Conservation (phyloP, 202 grass and related monocot species). For the Dendrocalamus latiflorus region DNA sequence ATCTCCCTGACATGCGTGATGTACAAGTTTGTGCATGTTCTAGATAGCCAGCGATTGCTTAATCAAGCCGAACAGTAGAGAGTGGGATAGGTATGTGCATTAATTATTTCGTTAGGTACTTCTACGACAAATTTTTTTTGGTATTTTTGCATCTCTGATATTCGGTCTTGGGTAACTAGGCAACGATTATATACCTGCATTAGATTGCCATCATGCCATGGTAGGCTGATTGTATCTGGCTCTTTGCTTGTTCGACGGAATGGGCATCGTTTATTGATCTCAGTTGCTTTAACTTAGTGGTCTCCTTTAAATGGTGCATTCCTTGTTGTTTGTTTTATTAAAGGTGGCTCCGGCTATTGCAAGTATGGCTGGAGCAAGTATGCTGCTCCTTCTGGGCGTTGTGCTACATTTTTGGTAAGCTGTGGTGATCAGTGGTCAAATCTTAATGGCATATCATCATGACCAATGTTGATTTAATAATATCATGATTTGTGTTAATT, state of each 20-base stretch:
- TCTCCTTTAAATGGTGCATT: background rate
- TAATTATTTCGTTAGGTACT: background rate
- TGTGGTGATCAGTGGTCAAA: background rate
- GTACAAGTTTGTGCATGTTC: background rate
- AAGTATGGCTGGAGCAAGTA: constrained; percentile 99
- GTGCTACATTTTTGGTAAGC: constrained; percentile 82
- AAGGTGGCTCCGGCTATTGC: constrained; percentile 96
- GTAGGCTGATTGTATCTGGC: background rate
- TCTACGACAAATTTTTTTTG: background rate
- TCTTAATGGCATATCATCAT: background rate
- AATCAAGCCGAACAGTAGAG: background rate
- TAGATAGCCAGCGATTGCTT: background rate
- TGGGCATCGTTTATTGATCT: background rate
- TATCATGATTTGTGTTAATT: background rate
- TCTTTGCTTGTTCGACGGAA: background rate
- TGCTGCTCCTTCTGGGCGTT: constrained; percentile 81
- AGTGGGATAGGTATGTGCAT: background rate
- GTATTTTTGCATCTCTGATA: background rate
- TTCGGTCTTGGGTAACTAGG: background rate
- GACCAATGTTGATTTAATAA: background rate
- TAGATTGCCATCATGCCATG: background rate
- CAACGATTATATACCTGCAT: background rate
- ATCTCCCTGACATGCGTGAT: background rate
- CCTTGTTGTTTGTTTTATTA: constrained; percentile 24
- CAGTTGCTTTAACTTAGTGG: background rate